These are phyloP conservation scores for Ophiorrhiza pumila DNA, from an alignment of 257 asterid genomes.

Conservation along the genomic window DNA sequence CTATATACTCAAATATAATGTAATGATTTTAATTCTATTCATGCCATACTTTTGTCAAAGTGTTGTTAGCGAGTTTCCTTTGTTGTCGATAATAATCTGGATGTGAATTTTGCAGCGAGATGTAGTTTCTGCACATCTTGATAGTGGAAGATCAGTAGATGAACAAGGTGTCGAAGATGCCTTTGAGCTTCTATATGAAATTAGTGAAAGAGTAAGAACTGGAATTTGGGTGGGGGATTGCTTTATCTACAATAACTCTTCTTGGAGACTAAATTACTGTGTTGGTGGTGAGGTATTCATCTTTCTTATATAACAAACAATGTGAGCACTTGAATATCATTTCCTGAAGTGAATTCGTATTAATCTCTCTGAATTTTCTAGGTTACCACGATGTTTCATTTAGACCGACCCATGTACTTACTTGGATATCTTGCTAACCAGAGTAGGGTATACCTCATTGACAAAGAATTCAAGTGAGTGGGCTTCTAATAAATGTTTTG, in stretches of 20 bases:
- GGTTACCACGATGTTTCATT: constrained; percentile 98
- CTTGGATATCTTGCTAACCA: constrained; percentile 96
- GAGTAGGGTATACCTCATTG: constrained; percentile 82
- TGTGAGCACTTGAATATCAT: constrained; percentile 7
- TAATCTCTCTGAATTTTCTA: constrained; percentile 26
- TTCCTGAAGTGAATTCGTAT: not conserved
- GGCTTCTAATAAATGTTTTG: constrained; percentile 14
- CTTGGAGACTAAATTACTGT: constrained; percentile 97
- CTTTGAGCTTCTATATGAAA: constrained; percentile 89
- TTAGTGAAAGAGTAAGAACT: constrained; percentile 94
- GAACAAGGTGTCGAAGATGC: constrained; percentile 99
- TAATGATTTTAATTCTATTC: constrained; percentile 19
- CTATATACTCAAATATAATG: constrained; percentile 84
- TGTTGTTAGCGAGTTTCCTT: constrained; percentile 8
- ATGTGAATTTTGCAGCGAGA: constrained; percentile 66
- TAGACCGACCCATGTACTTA: constrained; percentile 96
- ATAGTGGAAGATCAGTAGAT: constrained; percentile 82
- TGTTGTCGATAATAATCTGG: constrained; percentile 16
- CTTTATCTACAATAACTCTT: constrained; percentile 87
- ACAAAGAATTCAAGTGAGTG: constrained; percentile 96
- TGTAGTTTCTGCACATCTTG: constrained; percentile 87
- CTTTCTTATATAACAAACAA: not conserved
- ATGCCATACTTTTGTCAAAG: constrained; percentile 11
- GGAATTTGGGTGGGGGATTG: constrained; percentile 99
- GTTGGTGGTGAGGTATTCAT: constrained; percentile 94